Conservation (phyloP, 805 yeast species). For the Starmerella gropengiesseri region DNA sequence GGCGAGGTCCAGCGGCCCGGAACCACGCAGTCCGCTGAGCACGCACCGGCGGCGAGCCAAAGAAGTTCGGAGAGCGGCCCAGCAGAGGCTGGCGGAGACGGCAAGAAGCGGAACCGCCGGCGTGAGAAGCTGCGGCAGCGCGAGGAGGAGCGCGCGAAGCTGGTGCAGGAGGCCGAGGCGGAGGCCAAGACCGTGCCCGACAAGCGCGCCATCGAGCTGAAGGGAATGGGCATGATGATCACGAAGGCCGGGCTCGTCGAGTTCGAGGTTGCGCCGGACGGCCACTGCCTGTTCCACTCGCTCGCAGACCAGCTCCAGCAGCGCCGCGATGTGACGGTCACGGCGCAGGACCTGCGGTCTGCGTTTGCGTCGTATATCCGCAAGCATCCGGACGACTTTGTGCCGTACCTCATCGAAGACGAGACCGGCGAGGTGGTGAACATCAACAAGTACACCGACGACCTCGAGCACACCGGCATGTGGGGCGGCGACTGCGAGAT, state of each 20-base stretch:
- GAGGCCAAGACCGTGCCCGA: slow-evolving; percentile 65
- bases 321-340: slow-evolving; percentile 37
- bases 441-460: slow-evolving; percentile 55
- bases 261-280: slow-evolving; percentile 76
- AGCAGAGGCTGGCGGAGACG: neutral
- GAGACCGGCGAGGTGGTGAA: slow-evolving; percentile 52
- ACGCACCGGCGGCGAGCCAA: too few species aligned
- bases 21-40: too few species aligned
- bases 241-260: slow-evolving; percentile 39
- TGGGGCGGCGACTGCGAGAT: slow-evolving; percentile 98
- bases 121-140: slow-evolving; percentile 72
- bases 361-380: slow-evolving; percentile 58
- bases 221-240: slow-evolving; percentile 48
- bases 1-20: too few species aligned
- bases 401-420: slow-evolving; percentile 79
- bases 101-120: slow-evolving; percentile 53
- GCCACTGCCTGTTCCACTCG: slow-evolving; percentile 85
- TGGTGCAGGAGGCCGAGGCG: slow-evolving; percentile 53
- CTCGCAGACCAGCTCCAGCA: slow-evolving; percentile 60
- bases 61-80: too few species aligned
- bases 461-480: slow-evolving; percentile 64
- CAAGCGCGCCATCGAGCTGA: slow-evolving; percentile 58
- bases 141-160: slow-evolving; percentile 52
- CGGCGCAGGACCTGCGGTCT: slow-evolving; percentile 47
- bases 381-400: slow-evolving; percentile 53